phyloP scores from a whole-genome alignment of 345 rosid species.

The Carallia brachiata region DNA sequence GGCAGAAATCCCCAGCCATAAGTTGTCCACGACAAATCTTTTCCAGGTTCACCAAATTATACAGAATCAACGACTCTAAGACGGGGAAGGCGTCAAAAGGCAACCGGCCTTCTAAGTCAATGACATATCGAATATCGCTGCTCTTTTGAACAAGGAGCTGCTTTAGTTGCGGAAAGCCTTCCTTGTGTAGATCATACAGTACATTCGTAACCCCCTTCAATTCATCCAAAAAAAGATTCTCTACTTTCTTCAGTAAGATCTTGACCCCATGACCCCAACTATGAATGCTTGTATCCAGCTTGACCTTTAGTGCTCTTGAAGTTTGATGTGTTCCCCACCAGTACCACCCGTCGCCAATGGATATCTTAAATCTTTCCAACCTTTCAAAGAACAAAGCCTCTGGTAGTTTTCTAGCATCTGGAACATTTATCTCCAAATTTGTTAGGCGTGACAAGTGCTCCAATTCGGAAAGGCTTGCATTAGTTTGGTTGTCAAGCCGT shows the following conservation, averaged over 20 bases:
- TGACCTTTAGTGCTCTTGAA: slow-evolving; percentile 18
- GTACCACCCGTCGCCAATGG: slow-evolving; percentile 15
- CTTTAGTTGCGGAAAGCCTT: slow-evolving; percentile 14
- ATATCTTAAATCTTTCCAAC: slow-evolving; percentile 17
- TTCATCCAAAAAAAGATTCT: slow-evolving; percentile 9
- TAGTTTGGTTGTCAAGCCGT: not conserved
- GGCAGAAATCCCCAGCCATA: not conserved
- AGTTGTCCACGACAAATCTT: slow-evolving; percentile 17
- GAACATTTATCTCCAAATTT: slow-evolving; percentile 12
- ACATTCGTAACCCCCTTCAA: not conserved
- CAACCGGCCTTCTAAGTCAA: not conserved
- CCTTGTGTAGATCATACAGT: not conserved
- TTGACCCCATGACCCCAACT: not conserved
- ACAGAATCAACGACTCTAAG: slow-evolving; percentile 25
- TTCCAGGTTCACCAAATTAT: slow-evolving; percentile 18
- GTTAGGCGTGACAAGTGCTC: slow-evolving; percentile 12
- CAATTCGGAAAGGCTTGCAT: slow-evolving; percentile 25
- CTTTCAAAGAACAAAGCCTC: not conserved
- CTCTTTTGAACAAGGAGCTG: not conserved
- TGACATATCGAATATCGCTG: not conserved
- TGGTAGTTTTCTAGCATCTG: not conserved
- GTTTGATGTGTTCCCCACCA: not conserved
- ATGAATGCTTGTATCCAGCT: not conserved
- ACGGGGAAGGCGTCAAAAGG: not conserved
- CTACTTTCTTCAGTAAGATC: not conserved